Conservation (phyloP, 495 filamentous ascomycete genomes). For the Xylaria curta region DNA sequence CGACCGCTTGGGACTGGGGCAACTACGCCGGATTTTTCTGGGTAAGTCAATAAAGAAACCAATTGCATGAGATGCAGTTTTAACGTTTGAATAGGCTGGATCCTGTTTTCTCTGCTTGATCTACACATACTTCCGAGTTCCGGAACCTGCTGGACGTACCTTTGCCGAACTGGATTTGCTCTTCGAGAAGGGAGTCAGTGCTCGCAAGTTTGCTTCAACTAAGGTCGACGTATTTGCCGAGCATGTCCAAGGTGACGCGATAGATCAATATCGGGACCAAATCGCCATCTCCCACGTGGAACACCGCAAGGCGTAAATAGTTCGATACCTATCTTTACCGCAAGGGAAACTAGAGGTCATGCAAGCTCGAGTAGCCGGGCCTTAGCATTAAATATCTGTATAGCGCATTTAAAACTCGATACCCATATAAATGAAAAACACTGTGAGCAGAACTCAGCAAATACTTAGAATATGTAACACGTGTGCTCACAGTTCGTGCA, state of each 20-base stretch:
- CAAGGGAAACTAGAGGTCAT: not conserved
- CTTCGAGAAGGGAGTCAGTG: slow-evolving; percentile 69
- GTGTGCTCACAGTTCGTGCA: not conserved
- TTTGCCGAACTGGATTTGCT: slow-evolving; percentile 78
- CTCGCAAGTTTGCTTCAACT: slow-evolving; percentile 70
- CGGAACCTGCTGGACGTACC: slow-evolving; percentile 71
- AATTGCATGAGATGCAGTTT: slow-evolving; percentile 10
- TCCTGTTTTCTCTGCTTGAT: slow-evolving; percentile 75
- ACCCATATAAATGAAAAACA: slow-evolving; percentile 6
- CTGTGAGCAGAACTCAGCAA: not conserved
- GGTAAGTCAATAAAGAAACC: slow-evolving; percentile 47
- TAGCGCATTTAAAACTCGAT: not conserved
- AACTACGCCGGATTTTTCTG: slow-evolving; percentile 86
- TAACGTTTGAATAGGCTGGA: slow-evolving; percentile 48
- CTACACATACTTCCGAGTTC: slow-evolving; percentile 77
- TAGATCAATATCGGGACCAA: slow-evolving; percentile 56
- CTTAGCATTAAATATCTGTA: not conserved
- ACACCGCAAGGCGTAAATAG: slow-evolving; percentile 21
- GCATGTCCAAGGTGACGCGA: slow-evolving; percentile 56
- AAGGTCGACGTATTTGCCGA: slow-evolving; percentile 72
- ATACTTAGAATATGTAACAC: not conserved
- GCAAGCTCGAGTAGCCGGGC: not conserved
- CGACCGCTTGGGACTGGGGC: slow-evolving; percentile 74
- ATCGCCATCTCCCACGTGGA: slow-evolving; percentile 33
- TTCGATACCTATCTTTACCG: not conserved